phyloP scores from a whole-genome alignment of 768 basidiomycete species.

The Amanita molliuscula region DNA sequence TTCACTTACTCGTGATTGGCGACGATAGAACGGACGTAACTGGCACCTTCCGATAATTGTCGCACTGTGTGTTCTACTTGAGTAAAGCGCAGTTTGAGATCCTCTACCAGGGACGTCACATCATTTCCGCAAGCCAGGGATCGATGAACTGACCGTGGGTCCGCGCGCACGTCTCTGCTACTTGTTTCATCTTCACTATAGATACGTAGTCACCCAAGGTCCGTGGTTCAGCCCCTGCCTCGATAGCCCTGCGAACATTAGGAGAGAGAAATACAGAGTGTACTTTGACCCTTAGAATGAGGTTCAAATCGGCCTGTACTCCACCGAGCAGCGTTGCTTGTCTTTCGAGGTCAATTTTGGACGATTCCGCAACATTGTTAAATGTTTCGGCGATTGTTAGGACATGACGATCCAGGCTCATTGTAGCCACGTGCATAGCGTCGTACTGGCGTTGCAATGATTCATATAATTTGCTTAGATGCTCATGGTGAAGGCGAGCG shows the following conservation, averaged over 20 bases:
- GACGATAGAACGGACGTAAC: slow-evolving; percentile 43
- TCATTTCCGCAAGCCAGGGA: background rate
- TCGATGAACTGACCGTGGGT: slow-evolving; percentile 47
- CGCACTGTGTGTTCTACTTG: slow-evolving; percentile 44
- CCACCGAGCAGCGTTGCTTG: slow-evolving; percentile 54
- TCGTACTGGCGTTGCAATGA: slow-evolving; percentile 58
- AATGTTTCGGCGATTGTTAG: slow-evolving; percentile 65
- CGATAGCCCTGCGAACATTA: slow-evolving; percentile 56
- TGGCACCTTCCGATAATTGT: slow-evolving; percentile 47
- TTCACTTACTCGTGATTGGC: slow-evolving; percentile 33
- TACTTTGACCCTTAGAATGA: slow-evolving; percentile 55
- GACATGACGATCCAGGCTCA: slow-evolving; percentile 60
- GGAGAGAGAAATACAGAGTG: slow-evolving; percentile 71
- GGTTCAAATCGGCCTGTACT: slow-evolving; percentile 61
- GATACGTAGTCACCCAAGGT: slow-evolving; percentile 78
- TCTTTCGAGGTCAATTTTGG: slow-evolving; percentile 56
- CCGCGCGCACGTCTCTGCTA: slow-evolving; percentile 58
- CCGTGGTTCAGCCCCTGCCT: slow-evolving; percentile 55
- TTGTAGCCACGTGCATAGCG: slow-evolving; percentile 64
- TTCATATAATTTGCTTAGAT: slow-evolving; percentile 38
- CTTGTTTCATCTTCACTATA: slow-evolving; percentile 67
- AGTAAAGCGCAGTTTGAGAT: slow-evolving; percentile 42
- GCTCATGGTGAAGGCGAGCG: slow-evolving; percentile 55
- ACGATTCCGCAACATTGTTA: slow-evolving; percentile 43
- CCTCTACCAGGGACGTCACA: slow-evolving; percentile 28